Evolutionary conservation across 768 basidiomycete species (phyloP), one percentile per base, ranked within the genome.

Genomic region (Tubosaeta sp.): DNA sequence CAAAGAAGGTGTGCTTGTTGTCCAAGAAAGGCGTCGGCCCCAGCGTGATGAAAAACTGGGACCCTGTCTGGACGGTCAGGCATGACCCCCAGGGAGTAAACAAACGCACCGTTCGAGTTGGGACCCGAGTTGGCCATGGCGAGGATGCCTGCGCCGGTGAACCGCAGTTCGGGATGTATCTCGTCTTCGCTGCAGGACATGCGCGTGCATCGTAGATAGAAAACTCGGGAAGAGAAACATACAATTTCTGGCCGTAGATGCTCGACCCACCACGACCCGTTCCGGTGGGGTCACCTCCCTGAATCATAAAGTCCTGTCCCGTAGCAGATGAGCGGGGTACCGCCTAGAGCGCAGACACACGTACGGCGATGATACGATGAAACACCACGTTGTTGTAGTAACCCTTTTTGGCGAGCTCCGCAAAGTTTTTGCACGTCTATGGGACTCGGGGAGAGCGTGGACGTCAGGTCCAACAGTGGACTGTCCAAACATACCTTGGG

Each of bases 101-200:
- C 43, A 27, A 29, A 58, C 37, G 29, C 54, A 82, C 91, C 87
- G 62, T 92, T 93, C 25, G 87, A 88, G 66, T 92, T 91, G n/a
- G 89, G 89, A 11, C 95, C 95, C 42, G 95, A 91, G 71, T 99
- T 99, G 33, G 97, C 97, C 91, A 93, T 92, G 9, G 91, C 93
- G 25, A 98, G 82, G 52, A 97, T 94, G 19, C 95, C 95, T 39
- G 95, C 94, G 16, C 95, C 95, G 2, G 93, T 94, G 74, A 97
- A 97, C 44, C 94, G 77, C 59, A 97, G 71, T 13, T 97, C 94
- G 1, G 91, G 86, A 60, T 91, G 82, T 47, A 97, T 82, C 65
- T 97, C 94, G 68, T 97, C 94, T 69, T 91, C 84, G 59, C 91
- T 92, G 63, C 3, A 11, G 10, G 41, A n/a, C 12, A 44, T n/a